Conservation (phyloP, 352 stramenopile genomes). For the Globisporangium abappressorium region DNA sequence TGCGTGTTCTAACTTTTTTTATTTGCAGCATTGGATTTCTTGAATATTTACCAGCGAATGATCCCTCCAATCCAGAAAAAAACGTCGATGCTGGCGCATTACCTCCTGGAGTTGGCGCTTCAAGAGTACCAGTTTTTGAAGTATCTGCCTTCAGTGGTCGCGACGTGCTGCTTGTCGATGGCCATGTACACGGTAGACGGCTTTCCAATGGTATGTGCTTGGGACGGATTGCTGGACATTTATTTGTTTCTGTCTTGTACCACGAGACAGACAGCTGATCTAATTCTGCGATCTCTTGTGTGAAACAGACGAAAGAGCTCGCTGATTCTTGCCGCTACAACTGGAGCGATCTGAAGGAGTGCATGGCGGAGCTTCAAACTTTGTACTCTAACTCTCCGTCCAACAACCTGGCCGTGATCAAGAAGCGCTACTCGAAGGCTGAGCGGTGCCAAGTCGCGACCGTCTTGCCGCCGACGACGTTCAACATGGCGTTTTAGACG, state of each 20-base stretch:
- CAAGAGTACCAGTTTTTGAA: conserved; percentile 89
- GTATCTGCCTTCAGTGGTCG: conserved; percentile 82
- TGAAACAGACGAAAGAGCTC: conserved; percentile 67
- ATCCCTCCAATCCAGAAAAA: conserved; percentile 82
- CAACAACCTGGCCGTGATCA: conserved; percentile 84
- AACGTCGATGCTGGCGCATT: conserved; percentile 86
- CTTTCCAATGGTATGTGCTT: conserved; percentile 57
- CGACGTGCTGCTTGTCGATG: conserved; percentile 81
- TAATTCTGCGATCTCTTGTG: not conserved
- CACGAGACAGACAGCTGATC: not conserved
- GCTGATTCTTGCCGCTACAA: conserved; percentile 76
- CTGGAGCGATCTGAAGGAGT: conserved; percentile 77
- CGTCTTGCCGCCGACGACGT: conserved; percentile 65
- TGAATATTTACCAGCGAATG: conserved; percentile 89
- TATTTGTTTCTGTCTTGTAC: not conserved
- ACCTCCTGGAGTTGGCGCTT: conserved; percentile 83
- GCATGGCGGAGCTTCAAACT: conserved; percentile 77
- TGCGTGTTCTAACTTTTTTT: conserved; percentile 9
- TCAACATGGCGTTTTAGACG: conserved; percentile 82
- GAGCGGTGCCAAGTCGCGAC: conserved; percentile 77
- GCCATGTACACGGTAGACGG: conserved; percentile 83
- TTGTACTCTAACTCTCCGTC: conserved; percentile 79
- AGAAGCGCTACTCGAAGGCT: conserved; percentile 87
- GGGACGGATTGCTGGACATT: not conserved
- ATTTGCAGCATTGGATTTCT: conserved; percentile 74